These are phyloP conservation scores for Raphanus raphanistrum DNA, from an alignment of 345 rosid genomes.

Conservation along the genomic window DNA sequence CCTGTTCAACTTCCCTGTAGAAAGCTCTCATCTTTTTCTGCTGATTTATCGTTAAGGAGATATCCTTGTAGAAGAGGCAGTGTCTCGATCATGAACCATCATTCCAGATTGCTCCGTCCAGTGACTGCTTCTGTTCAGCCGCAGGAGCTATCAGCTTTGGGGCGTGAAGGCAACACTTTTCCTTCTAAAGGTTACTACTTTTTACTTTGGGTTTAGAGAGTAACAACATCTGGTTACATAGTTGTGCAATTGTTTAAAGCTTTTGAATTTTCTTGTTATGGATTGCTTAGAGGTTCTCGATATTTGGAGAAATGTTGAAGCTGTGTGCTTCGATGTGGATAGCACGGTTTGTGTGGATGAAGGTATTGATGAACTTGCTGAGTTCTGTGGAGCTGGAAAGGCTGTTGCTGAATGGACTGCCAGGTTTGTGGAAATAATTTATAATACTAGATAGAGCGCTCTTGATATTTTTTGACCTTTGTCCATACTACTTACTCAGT, in stretches of 20 bases:
- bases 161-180: conserved; percentile 42
- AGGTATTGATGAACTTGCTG: conserved; percentile 98
- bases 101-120: conserved; percentile 42
- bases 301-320: conserved; percentile 74
- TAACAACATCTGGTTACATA: background rate
- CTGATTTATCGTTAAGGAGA: conserved; percentile 36
- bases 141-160: conserved; percentile 42
- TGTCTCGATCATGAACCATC: conserved; percentile 42
- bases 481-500: background rate
- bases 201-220: background rate
- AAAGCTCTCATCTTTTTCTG: conserved; percentile 31
- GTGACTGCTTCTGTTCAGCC: conserved; percentile 59
- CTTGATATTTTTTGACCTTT: background rate
- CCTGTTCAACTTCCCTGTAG: conserved; percentile 43
- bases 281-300: conserved; percentile 61
- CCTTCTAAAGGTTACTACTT: conserved; percentile 63
- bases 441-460: background rate
- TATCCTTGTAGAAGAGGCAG: conserved; percentile 29
- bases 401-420: conserved; percentile 98
- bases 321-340: conserved; percentile 97
- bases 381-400: conserved; percentile 95
- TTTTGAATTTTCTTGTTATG: background rate
- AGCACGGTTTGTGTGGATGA: conserved; percentile 95
- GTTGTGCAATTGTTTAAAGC: background rate
- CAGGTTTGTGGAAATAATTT: conserved; percentile 49